Evolutionary conservation across 768 basidiomycete genomes (phyloP), one percentile per base, ranked within the genome.

Genomic region (Leucocoprinus birnbaumii): DNA sequence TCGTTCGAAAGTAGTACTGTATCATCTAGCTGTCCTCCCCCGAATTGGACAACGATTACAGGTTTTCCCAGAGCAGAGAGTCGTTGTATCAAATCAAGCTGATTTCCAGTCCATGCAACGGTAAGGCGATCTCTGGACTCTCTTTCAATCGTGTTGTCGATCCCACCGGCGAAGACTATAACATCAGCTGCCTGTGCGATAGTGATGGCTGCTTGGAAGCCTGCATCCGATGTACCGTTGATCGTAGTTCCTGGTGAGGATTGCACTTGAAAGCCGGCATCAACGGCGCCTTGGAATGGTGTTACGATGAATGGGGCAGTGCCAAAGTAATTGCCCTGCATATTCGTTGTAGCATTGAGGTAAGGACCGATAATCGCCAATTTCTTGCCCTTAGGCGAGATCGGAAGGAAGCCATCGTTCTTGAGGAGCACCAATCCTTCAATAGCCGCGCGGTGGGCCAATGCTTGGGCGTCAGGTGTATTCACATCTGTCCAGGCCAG

Each of bases 361-460:
- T 74, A 82, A 2, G 82, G 83, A 0, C 86, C 85, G 49, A 86
- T 73, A 40, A 87, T 62, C 7, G 82, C 84, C 16, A 88, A 63
- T 7, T 71, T 79, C 53, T 75, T 79, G 53, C 76, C 65, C 0
- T 67, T 69, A 0, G 63, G 61, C 19, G 72, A 68, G 41, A 87
- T 69, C 2, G 85, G 86, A 2, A 88, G 69, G 5, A 74, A 76
- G 13, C 77, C 79, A 54, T 84, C 81, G 61, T 86, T 88, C 71
- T 87, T 86, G 14, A 87, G 69, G 5, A 87, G 71, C 16, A 82
- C 81, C 2, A 83, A 73, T 19, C 82, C 80, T 62, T 82, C 79
- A 3, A 76, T 65, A 3, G 82, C 82, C 24, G 78, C 80, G 49
- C 71, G 69, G 61, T 79, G 68, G 2, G 82, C 82, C 13, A 85